phyloP scores from a whole-genome alignment of 140 eudicot species.

The Stevia rebaudiana region DNA sequence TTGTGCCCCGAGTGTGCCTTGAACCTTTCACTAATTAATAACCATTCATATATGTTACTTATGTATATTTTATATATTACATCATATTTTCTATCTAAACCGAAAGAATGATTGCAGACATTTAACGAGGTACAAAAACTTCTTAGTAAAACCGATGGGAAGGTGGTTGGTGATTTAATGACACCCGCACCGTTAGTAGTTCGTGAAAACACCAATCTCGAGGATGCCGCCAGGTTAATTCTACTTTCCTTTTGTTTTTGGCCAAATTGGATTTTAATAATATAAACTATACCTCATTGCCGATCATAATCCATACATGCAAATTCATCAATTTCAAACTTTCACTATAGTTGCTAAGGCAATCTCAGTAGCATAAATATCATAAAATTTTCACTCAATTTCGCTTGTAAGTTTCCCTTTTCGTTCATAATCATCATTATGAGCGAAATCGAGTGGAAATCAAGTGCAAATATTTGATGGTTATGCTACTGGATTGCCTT shows the following conservation, averaged over 20 bases:
- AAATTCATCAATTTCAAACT: no score
- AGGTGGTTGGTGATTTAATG: constrained; percentile 89
- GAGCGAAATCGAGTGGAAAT: no score
- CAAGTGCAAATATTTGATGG: no score
- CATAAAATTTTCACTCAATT: no score
- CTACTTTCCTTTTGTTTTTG: constrained; percentile 10
- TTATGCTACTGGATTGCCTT: no score
- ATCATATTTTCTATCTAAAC: constrained; percentile 13
- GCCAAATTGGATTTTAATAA: no score
- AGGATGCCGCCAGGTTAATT: constrained; percentile 79
- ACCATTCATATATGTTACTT: background rate
- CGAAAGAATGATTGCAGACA: constrained; percentile 42
- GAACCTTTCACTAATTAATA: background rate
- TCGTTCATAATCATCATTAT: no score
- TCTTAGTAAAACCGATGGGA: constrained; percentile 76
- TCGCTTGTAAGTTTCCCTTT: no score
- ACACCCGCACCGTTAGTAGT: constrained; percentile 88
- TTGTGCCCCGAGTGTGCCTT: background rate
- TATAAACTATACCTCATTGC: no score
- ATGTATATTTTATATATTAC: background rate
- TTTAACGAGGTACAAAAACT: constrained; percentile 80
- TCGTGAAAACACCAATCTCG: constrained; percentile 80
- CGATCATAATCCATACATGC: no score
- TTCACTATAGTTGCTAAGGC: no score
- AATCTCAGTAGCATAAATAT: no score